Evolutionary conservation across 768 basidiomycete genomes (phyloP), one percentile per base, ranked within the genome.

Genomic region (Tulasnella sp.): DNA sequence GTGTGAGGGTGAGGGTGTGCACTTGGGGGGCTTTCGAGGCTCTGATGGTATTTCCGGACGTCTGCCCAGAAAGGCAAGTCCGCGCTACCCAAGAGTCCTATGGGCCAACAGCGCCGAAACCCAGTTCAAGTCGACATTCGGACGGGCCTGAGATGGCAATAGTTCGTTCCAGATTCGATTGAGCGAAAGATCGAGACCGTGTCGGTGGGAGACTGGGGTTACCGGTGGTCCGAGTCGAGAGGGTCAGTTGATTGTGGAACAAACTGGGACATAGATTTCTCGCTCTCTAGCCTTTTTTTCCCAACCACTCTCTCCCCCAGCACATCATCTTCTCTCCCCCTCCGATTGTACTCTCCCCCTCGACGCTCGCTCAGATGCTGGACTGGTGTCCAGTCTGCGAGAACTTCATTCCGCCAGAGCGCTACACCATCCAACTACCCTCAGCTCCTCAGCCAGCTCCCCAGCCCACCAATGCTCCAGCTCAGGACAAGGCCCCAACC

Each of bases 301-400:
- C 22, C 34, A 26, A n/a, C 34, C 44, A 47, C 34, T 65, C 62
- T 36, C 34, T 65, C 39, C 64, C 26, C 63, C 40, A 62, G 22
- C 40, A 36, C 71, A 37, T 44, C 72, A 41, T 52, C 47, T 67
- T 44, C 22, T 41, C 29, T 22, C 35, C 36, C 37, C 42, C 16
- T n/a, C 14, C 19, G 36, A 69, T 36, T 67, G 40, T 36, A 32
- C 72, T 47, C 64, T 37, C 72, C 67, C 32, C 42, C n/a, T 39
- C 34, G 37, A 41, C 71, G 19, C 8, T 39, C n/a, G 19, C 63
- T 36, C 66, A 66, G 59, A 75, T 75, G 70, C 83, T 88, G 81
- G 90, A 91, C 81, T 94, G 89, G 89, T 93, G 91, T 84, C 89
- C 90, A 66, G 86, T 86, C 77, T 94, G 92, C 83, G 86, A 88